A percentile compares a stretch with the other conserved stretches of the same genome.
phyloP scores from a whole-genome alignment of 345 rosid species.

The Durio zibethinus region DNA sequence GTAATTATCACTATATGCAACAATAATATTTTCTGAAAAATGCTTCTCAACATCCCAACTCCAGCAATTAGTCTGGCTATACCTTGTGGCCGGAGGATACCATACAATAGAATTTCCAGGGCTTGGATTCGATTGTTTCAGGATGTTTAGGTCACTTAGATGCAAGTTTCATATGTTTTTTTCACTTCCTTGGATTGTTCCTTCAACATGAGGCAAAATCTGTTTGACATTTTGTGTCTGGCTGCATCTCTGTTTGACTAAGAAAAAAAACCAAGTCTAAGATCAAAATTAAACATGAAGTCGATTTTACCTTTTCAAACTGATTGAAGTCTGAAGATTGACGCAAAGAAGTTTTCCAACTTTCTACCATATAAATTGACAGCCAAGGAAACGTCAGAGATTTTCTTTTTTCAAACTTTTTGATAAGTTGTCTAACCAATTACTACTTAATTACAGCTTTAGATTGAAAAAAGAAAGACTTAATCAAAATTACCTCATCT shows the following conservation, averaged over 20 bases:
- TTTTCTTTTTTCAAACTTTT: no score
- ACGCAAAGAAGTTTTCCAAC: neutral
- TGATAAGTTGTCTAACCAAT: no score
- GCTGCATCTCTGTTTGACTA: neutral
- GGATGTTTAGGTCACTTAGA: neutral
- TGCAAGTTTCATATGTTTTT: neutral
- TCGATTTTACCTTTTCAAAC: neutral
- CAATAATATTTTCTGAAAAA: neutral
- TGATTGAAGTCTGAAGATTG: neutral
- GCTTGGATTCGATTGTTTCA: neutral
- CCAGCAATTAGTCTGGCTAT: neutral
- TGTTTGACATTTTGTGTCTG: neutral
- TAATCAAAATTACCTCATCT: no score
- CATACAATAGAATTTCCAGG: neutral
- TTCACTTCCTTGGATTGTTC: neutral
- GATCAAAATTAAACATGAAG: neutral
- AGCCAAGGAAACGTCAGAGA: no score
- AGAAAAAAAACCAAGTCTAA: neutral
- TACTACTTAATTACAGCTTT: no score
- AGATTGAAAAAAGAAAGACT: no score
- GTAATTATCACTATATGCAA: neutral
- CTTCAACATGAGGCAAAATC: neutral
- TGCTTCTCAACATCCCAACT: neutral
- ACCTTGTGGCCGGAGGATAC: no score
- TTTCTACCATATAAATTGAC: neutral